These are phyloP conservation scores for Forsythia suspensa DNA, from an alignment of 257 asterid genomes.

Conservation along the genomic window DNA sequence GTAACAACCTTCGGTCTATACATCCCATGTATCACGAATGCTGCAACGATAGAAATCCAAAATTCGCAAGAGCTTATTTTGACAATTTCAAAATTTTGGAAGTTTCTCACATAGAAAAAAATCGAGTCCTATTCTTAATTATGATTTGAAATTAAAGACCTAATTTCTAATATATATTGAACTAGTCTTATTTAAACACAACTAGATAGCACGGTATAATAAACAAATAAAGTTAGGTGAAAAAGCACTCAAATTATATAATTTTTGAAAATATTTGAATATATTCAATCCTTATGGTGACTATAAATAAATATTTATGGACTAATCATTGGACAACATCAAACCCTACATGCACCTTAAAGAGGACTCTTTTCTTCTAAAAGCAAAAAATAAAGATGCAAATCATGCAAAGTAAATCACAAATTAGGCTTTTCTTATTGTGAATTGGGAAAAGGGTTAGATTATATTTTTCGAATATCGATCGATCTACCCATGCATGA, in stretches of 20 bases:
- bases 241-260: neutral
- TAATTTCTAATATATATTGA: no score
- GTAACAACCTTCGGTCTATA: no score
- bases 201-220: neutral
- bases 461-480: neutral
- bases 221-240: neutral
- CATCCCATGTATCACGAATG: no score
- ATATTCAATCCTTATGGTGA: neutral
- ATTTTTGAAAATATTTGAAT: neutral
- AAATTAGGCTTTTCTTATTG: neutral
- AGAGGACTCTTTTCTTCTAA: conserved; percentile 19
- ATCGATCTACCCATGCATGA: neutral
- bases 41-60: no score
- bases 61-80: no score
- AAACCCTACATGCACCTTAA: conserved; percentile 32
- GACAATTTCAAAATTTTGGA: no score
- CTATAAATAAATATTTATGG: conserved; percentile 12
- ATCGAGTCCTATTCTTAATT: no score
- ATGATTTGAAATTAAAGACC: no score
- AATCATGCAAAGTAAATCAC: conserved; percentile 34
- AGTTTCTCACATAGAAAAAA: no score
- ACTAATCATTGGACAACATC: conserved; percentile 33
- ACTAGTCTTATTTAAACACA: neutral
- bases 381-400: conserved; percentile 29
- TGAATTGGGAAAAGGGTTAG: neutral